Base-by-base conservation (phyloP, 2,329 filamentous ascomycete genomes). In the Aspergillus latus region DNA sequence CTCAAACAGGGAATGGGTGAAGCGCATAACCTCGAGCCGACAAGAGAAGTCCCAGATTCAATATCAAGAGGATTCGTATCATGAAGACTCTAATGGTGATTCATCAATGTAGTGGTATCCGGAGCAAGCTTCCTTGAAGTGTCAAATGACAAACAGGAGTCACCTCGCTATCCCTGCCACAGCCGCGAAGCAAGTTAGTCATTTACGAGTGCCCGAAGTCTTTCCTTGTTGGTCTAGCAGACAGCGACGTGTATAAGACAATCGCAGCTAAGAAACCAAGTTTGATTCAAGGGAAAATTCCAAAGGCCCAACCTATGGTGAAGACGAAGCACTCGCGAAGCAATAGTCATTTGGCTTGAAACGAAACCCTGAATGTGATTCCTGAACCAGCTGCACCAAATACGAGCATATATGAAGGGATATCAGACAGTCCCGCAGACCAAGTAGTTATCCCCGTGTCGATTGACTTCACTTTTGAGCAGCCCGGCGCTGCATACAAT, bases 111-210 rank as follows among this genome's bases (percentile, higher is more conserved):
- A 1, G 40, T 63, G 37, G 57, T 58, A 2, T 49, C 61, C 26
- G 59, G 58, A 6, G 63, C 64, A n/a, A 46, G 49, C 0, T 63
- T 66, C 5, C 58, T 66, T 13, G 48, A 60, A 4, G 53, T 60
- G 29, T 62, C 62, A 0, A 58, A 64, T 30, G 52, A 61, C 48
- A 58, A 39, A 9, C 28, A n/a, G 13, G n/a, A 42, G 21, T 21
- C 9, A n/a, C 21, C 10, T 26, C 13, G 5, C 1, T 49, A 21
- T 15, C 15, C 43, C 13, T 10, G 9, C 6, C 49, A 15, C 5
- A 34, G 2, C 46, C 30, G 26, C 21, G n/a, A 15, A 57, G 50
- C 32, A 59, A 54, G 42, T 11, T 62, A n/a, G 42, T 65, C 4
- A 48, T 59, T 6, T 54, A 61, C 28, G 62, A 58, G 44, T 62